These are phyloP conservation scores for Monosporozyma solicola DNA, from an alignment of 805 yeast species.

Conservation along the genomic window DNA sequence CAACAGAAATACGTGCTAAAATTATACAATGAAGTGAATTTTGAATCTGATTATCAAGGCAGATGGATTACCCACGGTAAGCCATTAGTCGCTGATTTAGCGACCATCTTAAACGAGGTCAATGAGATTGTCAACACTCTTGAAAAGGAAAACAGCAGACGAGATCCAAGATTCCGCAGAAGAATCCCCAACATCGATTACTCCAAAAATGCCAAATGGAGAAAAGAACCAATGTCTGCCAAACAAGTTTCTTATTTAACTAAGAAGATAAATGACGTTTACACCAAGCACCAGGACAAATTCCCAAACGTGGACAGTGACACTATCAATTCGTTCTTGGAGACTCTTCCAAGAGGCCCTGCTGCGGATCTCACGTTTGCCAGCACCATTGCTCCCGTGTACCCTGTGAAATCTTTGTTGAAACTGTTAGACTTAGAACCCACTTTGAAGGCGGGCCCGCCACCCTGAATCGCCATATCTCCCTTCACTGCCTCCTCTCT, in stretches of 20 bases:
- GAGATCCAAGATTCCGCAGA: background rate
- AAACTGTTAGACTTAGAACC: constrained; percentile 10
- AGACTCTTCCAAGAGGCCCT: constrained; percentile 19
- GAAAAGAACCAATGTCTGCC: constrained; percentile 21
- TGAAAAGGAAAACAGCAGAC: background rate
- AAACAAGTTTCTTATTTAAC: constrained; percentile 19
- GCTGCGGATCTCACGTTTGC: constrained; percentile 25
- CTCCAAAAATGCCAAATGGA: constrained; percentile 29
- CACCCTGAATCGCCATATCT: background rate
- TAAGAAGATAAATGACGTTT: constrained; percentile 4
- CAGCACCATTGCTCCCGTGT: constrained; percentile 22
- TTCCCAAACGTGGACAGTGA: background rate
- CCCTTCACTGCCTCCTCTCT: background rate
- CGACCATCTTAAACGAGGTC: background rate
- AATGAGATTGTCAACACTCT: background rate
- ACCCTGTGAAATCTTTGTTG: constrained; percentile 18
- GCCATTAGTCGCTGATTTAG: background rate
- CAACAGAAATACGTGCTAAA: constrained; percentile 4
- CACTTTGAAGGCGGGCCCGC: background rate
- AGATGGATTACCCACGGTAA: background rate
- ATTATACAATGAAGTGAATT: constrained; percentile 6
- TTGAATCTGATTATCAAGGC: background rate
- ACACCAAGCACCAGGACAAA: background rate
- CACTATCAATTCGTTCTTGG: constrained; percentile 5
- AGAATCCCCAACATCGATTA: background rate